Conservation (phyloP, 768 basidiomycete species). For the Pleurotus pulmonarius region DNA sequence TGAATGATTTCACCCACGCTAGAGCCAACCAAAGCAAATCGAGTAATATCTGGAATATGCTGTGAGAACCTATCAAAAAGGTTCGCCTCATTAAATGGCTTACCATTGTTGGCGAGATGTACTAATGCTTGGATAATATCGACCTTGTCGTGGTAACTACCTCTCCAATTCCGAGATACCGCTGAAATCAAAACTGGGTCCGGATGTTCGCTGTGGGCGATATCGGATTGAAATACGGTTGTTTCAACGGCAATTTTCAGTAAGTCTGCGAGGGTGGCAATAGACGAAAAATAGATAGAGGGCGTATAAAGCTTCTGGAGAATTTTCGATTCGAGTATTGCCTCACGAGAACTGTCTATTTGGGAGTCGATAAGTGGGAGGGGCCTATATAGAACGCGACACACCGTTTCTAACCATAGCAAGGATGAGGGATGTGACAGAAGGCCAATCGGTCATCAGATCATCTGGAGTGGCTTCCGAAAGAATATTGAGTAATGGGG, state of each 20-base stretch:
- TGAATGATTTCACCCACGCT: not conserved
- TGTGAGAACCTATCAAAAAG: not conserved
- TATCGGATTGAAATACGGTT: not conserved
- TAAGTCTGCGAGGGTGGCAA: not conserved
- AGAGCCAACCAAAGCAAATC: not conserved
- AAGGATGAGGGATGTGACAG: not conserved
- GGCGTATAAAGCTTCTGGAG: not conserved
- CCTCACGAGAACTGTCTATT: not conserved
- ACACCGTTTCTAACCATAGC: not conserved
- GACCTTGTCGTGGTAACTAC: not conserved
- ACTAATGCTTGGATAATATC: not conserved
- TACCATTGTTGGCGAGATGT: not conserved
- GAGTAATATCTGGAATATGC: not conserved
- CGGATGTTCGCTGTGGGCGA: not conserved
- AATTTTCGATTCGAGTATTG: not conserved
- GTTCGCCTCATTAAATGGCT: not conserved
- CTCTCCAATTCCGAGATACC: not conserved
- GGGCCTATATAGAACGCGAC: not conserved
- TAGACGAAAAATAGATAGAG: not conserved
- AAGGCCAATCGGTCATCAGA: constrained; percentile 14
- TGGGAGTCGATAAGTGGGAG: not conserved
- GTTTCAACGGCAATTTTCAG: not conserved
- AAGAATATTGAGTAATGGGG: not conserved
- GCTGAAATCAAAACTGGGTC: not conserved
- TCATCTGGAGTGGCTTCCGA: not conserved